Percentiles rank a stretch among this genome's conserved stretches.
Evolutionary conservation across 331 rosid genomes (phyloP).

Genomic region (Saraca asoca): DNA sequence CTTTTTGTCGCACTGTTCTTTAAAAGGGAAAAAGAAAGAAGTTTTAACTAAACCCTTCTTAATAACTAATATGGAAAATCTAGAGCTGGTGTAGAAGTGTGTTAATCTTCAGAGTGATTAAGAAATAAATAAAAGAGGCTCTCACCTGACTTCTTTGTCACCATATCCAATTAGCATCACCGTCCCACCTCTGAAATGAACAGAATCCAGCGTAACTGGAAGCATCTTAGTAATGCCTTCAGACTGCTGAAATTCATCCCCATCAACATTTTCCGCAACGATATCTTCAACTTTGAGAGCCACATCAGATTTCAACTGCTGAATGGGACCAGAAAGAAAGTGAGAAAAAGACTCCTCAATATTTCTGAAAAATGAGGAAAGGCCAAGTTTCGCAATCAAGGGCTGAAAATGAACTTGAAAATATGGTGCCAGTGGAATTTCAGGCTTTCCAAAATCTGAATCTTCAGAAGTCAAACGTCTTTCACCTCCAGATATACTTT

Average conservation of each 20-base stretch:
- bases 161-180: conserved; percentile 90
- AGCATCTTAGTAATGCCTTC: conserved; percentile 54
- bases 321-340: conserved; percentile 43
- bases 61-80: too few relatives aligned
- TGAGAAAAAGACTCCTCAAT: conserved; percentile 41
- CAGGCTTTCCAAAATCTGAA: conserved; percentile 40
- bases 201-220: conserved; percentile 82
- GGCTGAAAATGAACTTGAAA: conserved; percentile 46
- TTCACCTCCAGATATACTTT: conserved; percentile 33
- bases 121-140: conserved; percentile 34
- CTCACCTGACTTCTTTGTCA: conserved; percentile 88
- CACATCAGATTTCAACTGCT: conserved; percentile 48
- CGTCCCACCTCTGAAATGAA: conserved; percentile 77
- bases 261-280: conserved; percentile 54
- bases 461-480: conserved; percentile 41
- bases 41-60: too few relatives aligned
- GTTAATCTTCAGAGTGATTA: conserved; percentile 23
- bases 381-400: conserved; percentile 42
- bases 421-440: conserved; percentile 37
- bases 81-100: too few relatives aligned
- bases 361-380: conserved; percentile 46
- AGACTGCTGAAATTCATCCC: conserved; percentile 46
- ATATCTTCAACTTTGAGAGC: conserved; percentile 53
- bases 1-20: too few relatives aligned
- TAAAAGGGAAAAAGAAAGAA: too few relatives aligned